Percentiles rank a stretch among this genome's conserved stretches.
These are phyloP conservation scores for Fusarium neocosmosporiellum DNA, from an alignment of 2,329 filamentous ascomycete genomes.

Conservation along the genomic window DNA sequence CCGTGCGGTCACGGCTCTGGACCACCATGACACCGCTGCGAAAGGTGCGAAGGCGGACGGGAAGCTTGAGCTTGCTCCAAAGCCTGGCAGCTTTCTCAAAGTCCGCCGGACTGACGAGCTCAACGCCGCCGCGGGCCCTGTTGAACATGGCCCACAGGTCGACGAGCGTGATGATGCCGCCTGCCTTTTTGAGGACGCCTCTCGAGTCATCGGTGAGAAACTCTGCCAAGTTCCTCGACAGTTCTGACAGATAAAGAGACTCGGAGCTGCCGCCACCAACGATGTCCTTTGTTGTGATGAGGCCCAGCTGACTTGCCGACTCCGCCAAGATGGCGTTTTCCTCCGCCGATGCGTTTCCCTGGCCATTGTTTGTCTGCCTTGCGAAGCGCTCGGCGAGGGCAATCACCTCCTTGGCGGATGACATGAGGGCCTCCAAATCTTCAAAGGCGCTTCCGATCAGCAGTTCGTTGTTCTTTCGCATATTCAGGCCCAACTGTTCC, in stretches of 20 bases:
- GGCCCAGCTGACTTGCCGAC: constrained; percentile 80
- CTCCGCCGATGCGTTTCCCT: constrained; percentile 72
- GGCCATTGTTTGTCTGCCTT: constrained; percentile 70
- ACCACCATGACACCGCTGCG: constrained; percentile 95
- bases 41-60: constrained; percentile 87
- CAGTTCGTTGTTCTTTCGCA: constrained; percentile 91
- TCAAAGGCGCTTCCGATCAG: constrained; percentile 96
- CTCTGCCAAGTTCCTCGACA: constrained; percentile 86
- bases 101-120: constrained; percentile 90
- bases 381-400: constrained; percentile 91
- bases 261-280: constrained; percentile 81
- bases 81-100: constrained; percentile 89
- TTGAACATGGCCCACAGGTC: constrained; percentile 97
- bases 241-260: constrained; percentile 88
- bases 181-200: constrained; percentile 80
- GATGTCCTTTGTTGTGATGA: constrained; percentile 96
- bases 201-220: constrained; percentile 88
- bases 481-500: constrained; percentile 84
- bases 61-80: constrained; percentile 89
- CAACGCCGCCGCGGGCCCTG: constrained; percentile 89
- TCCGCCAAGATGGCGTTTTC: constrained; percentile 81
- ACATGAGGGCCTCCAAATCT: constrained; percentile 96
- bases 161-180: constrained; percentile 89
- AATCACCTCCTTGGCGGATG: constrained; percentile 95
- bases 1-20: constrained; percentile 86